Evolutionary conservation across 495 filamentous ascomycete genomes (phyloP).

Genomic region (Lentithecium fluviatile): DNA sequence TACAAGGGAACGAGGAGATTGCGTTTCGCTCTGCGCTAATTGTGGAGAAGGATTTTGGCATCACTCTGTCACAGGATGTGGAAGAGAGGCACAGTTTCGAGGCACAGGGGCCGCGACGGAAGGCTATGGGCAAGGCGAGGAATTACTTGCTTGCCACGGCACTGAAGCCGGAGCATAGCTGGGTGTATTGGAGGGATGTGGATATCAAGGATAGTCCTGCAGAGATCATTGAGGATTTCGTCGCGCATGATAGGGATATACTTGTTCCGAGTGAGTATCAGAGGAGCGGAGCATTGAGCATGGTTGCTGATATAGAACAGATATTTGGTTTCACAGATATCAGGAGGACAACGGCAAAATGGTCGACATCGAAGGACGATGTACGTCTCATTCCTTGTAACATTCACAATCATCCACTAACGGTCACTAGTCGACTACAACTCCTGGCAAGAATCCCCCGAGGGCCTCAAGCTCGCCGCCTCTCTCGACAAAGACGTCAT

Average conservation of each 20-base stretch:
- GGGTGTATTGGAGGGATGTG: constrained; percentile 99
- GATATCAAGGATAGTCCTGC: constrained; percentile 89
- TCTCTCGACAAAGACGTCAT: constrained; percentile 75
- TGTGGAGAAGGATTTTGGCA: constrained; percentile 86
- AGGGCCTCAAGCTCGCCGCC: constrained; percentile 68
- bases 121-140: constrained; percentile 82
- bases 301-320: constrained; percentile 50
- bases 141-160: constrained; percentile 88
- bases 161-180: constrained; percentile 88
- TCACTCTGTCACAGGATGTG: constrained; percentile 66
- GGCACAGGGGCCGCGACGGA: constrained; percentile 86
- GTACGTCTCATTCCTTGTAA: constrained; percentile 53
- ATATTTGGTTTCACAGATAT: constrained; percentile 98
- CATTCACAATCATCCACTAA: constrained; percentile 1
- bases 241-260: constrained; percentile 88
- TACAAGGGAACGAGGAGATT: constrained; percentile 68
- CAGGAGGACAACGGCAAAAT: constrained; percentile 51
- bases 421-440: constrained; percentile 83
- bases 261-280: constrained; percentile 82
- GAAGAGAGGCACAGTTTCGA: constrained; percentile 80
- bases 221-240: constrained; percentile 90
- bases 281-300: neutral
- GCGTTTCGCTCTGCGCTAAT: constrained; percentile 82
- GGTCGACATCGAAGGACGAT: constrained; percentile 91
- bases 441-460: constrained; percentile 94